These are phyloP conservation scores for Colletotrichum acutatum DNA, from an alignment of 2,329 filamentous ascomycete species.

Conservation along the genomic window DNA sequence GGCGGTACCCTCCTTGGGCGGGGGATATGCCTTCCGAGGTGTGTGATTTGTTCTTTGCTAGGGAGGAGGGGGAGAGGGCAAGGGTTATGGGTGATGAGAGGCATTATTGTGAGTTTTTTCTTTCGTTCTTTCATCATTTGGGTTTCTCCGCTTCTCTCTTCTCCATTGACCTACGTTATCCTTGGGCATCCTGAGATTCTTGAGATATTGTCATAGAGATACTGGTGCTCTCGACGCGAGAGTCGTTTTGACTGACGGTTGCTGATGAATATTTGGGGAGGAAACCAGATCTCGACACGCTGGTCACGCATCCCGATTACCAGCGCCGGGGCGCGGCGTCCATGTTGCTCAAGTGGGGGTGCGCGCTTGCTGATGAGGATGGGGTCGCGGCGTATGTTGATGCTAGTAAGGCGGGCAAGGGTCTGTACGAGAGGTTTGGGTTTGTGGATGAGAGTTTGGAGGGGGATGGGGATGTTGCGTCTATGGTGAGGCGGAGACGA, in stretches of 20 bases:
- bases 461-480: neutral
- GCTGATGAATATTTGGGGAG: neutral
- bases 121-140: too few relatives aligned
- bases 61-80: neutral
- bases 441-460: slow-evolving; percentile 26
- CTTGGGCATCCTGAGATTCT: too few relatives aligned
- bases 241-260: too few relatives aligned
- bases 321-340: slow-evolving; percentile 40
- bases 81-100: slow-evolving; percentile 16
- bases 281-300: slow-evolving; percentile 39
- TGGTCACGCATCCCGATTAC: slow-evolving; percentile 41
- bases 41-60: slow-evolving; percentile 12
- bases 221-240: slow-evolving; percentile 7
- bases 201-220: too few relatives aligned
- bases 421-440: slow-evolving; percentile 15
- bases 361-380: slow-evolving; percentile 38
- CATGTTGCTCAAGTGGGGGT: slow-evolving; percentile 41
- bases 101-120: slow-evolving; percentile 18
- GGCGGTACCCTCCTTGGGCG: slow-evolving; percentile 21
- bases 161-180: neutral
- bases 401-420: slow-evolving; percentile 33
- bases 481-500: slow-evolving; percentile 2
- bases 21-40: slow-evolving; percentile 18
- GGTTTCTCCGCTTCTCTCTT: neutral
- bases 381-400: slow-evolving; percentile 40